Conservation (phyloP, 2,329 filamentous ascomycete genomes). For the Verticillium tricorpus region DNA sequence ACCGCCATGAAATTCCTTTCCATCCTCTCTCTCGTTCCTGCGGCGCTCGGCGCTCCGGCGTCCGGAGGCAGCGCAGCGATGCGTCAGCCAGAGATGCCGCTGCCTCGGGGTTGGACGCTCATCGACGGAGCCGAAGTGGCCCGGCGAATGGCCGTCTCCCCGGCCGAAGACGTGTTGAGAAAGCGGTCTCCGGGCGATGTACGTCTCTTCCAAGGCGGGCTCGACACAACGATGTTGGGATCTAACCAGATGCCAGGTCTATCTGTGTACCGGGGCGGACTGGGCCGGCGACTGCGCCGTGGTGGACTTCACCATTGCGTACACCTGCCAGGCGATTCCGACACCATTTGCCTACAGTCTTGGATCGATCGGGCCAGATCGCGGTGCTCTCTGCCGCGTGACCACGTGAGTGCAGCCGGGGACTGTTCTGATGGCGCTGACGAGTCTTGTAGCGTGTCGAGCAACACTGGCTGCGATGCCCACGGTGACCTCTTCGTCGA, state of each 20-base stretch:
- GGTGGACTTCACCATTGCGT: not conserved
- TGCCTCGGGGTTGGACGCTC: not conserved
- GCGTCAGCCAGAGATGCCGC: not conserved
- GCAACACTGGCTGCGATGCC: not conserved
- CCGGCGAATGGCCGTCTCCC: not conserved
- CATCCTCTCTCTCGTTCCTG: not conserved
- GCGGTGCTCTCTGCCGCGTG: constrained; percentile 1
- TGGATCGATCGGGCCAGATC: constrained; percentile 1
- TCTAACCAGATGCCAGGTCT: not conserved
- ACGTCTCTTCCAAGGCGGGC: not conserved
- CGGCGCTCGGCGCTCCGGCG: not conserved
- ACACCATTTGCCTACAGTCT: not conserved
- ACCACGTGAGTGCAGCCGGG: not conserved
- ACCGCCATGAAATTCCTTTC: constrained; percentile 6
- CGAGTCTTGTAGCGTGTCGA: not conserved
- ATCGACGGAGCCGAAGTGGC: not conserved
- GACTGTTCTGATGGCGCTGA: not conserved
- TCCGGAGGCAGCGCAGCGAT: not conserved
- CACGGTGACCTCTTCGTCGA: constrained; percentile 3
- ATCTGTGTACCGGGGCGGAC: not conserved
- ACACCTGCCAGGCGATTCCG: not conserved
- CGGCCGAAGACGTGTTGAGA: not conserved
- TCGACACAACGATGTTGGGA: not conserved
- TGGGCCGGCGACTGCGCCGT: not conserved
- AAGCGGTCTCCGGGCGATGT: not conserved